Base-by-base conservation (phyloP, 2,329 filamentous ascomycete genomes). In the Phaeosphaeria sp. region DNA sequence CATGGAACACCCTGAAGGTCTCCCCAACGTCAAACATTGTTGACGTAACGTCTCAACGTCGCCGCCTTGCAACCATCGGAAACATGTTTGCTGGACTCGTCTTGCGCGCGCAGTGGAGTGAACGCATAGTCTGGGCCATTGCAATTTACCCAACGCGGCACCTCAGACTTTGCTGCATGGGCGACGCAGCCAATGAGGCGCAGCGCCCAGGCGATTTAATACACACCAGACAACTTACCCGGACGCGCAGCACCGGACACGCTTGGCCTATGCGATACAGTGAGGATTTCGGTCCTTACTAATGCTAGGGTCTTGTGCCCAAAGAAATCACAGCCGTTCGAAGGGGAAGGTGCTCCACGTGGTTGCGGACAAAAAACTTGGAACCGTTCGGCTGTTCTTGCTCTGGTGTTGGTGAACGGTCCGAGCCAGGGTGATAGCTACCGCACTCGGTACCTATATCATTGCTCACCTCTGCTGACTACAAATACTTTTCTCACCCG, bases 331-430 rank as follows among this genome's bases (percentile, higher is more conserved):
- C 43, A 30, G 22, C 21, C 18, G 27, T 47, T 53, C 27, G 27
- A 53, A 53, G 51, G 51, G 42, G 51, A 47, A 47, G 17, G 43
- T 40, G 30, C 51, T 47, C 51, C 51, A 53, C 51, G 30, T 24
- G 33, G 24, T 33, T 17, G 39, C 24, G 45, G 45, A 51, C 49
- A 24, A 46, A 47, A 47, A 43, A 43, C 40, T 43, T 43, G 40
- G n/a, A 18, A 18, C 27, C 46, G 15, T 27, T 47, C 51, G 27
- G 51, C 27, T n/a, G 40, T 39, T 47, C 30, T 40, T 47, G 20
- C 25, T 46, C 4, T n/a, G 6, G 17, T 18, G 21, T 2, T 8
- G n/a, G 18, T 13, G 18, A 25, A 46, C 51, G 30, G 18, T 45
- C 39, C 40, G 22, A 24, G 17, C 7, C 3, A 7, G 30, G n/a